Conservation (phyloP, 2,329 filamentous ascomycete species). For the Davidsoniella eucalypti region DNA sequence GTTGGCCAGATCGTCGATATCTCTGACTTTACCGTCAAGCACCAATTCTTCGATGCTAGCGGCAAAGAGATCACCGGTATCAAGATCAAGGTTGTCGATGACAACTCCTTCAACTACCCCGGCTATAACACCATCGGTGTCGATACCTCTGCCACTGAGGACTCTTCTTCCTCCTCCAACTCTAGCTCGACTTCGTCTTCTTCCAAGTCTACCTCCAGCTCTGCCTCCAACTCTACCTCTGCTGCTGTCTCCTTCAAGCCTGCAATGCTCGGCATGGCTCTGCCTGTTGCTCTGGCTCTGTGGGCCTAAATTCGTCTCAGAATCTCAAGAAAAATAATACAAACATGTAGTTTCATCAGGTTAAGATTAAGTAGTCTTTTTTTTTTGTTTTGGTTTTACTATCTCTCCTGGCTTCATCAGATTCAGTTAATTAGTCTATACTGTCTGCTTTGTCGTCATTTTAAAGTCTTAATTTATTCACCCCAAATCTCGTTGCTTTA, state of each 20-base stretch:
- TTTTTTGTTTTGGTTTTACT: not conserved
- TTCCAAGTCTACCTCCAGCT: constrained; percentile 2
- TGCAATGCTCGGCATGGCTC: constrained; percentile 12
- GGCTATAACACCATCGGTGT: constrained; percentile 25
- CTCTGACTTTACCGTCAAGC: constrained; percentile 40
- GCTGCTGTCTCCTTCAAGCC: constrained; percentile 12
- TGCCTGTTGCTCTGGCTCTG: constrained; percentile 12
- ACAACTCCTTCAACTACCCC: constrained; percentile 29
- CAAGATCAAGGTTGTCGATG: constrained; percentile 29
- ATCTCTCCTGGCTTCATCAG: not conserved
- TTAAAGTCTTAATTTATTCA: not conserved
- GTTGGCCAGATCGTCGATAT: constrained; percentile 54
- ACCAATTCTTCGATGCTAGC: constrained; percentile 25
- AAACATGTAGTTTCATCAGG: too few relatives aligned
- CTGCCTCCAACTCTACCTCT: constrained; percentile 5
- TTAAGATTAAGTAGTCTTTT: not conserved
- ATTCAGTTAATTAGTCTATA: not conserved
- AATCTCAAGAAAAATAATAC: not conserved
- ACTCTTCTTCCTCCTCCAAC: constrained; percentile 3
- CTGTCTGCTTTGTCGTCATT: too few relatives aligned
- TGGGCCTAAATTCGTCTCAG: constrained; percentile 4
- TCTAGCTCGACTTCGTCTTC: constrained; percentile 4
- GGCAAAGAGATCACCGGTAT: constrained; percentile 28
- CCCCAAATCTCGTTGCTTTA: not conserved
- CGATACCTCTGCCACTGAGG: constrained; percentile 8